Evolutionary conservation across 768 basidiomycete species (phyloP).

Genomic region (Macrolepiota albuminosa): DNA sequence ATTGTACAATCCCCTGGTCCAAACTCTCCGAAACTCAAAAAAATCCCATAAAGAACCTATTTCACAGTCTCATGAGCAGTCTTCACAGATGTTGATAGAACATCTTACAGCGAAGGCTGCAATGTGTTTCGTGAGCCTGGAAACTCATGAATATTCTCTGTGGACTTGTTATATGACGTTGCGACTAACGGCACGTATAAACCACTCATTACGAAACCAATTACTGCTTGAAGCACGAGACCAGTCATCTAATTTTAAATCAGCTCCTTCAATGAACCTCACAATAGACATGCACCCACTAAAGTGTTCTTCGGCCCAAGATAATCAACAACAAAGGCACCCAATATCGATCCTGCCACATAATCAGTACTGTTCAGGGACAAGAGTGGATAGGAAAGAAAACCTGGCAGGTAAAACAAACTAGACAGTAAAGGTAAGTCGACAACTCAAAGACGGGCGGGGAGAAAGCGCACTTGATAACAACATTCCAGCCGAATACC

Average conservation of each 20-base stretch:
- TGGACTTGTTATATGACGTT: neutral
- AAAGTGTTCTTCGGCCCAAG: conserved; percentile 72
- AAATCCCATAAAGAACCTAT: conserved; percentile 83
- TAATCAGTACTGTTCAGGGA: conserved; percentile 21
- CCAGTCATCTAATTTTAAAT: conserved; percentile 52
- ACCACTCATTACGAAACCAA: conserved; percentile 89
- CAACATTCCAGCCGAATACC: conserved; percentile 81
- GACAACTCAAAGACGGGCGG: neutral
- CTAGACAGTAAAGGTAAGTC: conserved; percentile 11
- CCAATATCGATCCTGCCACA: conserved; percentile 55
- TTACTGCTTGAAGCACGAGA: conserved; percentile 57
- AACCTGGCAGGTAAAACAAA: conserved; percentile 36
- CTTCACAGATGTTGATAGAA: neutral
- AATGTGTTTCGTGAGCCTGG: conserved; percentile 53
- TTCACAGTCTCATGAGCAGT: neutral
- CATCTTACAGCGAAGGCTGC: conserved; percentile 65
- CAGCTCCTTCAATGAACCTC: neutral
- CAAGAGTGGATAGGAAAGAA: neutral
- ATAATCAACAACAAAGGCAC: conserved; percentile 76
- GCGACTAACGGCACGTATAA: conserved; percentile 47
- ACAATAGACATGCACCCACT: conserved; percentile 30
- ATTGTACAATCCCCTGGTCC: conserved; percentile 77
- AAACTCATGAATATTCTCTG: neutral
- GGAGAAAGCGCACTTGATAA: conserved; percentile 59
- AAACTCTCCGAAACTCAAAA: conserved; percentile 83